A percentile compares a stretch with the other conserved stretches of the same genome.
phyloP scores from a whole-genome alignment of 2,329 filamentous ascomycete species.

The Teratosphaeria epicoccoides region DNA sequence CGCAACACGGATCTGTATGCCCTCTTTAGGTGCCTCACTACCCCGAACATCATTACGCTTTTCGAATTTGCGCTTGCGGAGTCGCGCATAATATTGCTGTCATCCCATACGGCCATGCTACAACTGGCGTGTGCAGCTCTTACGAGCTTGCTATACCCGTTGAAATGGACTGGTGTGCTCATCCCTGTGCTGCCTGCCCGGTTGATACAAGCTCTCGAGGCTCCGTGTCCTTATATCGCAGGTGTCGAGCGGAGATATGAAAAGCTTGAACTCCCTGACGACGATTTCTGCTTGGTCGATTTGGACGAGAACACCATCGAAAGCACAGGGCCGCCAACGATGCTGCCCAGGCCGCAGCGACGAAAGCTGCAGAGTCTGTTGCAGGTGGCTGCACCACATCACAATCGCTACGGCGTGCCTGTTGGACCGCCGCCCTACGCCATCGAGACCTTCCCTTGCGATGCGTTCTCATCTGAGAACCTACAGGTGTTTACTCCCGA shows the following conservation, averaged over 20 bases:
- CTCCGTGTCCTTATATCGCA: slow-evolving; percentile 93
- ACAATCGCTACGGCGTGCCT: slow-evolving; percentile 73
- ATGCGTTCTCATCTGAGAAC: slow-evolving; percentile 82
- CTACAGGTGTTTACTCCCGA: slow-evolving; percentile 65
- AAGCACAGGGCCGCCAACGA: slow-evolving; percentile 64
- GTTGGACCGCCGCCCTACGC: slow-evolving; percentile 88
- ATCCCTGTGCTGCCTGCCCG: slow-evolving; percentile 83
- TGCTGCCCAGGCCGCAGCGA: slow-evolving; percentile 77
- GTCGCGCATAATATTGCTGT: slow-evolving; percentile 90
- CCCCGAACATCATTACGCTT: slow-evolving; percentile 83
- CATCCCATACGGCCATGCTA: slow-evolving; percentile 92
- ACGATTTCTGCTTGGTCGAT: slow-evolving; percentile 92
- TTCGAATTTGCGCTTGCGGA: slow-evolving; percentile 91
- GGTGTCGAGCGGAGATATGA: slow-evolving; percentile 91
- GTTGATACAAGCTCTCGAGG: slow-evolving; percentile 78
- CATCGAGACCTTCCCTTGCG: slow-evolving; percentile 82
- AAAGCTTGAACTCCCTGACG: slow-evolving; percentile 73
- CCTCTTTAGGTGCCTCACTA: slow-evolving; percentile 77
- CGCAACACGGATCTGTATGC: slow-evolving; percentile 88
- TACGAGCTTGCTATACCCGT: slow-evolving; percentile 70
- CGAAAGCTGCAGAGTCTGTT: slow-evolving; percentile 81
- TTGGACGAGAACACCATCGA: slow-evolving; percentile 85
- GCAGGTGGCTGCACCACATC: slow-evolving; percentile 82
- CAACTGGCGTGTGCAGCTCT: slow-evolving; percentile 87
- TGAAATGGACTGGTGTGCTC: slow-evolving; percentile 88